These are phyloP conservation scores for Tillandsia leiboldiana DNA, from an alignment of 176 grass and related monocot genomes.

Conservation along the genomic window DNA sequence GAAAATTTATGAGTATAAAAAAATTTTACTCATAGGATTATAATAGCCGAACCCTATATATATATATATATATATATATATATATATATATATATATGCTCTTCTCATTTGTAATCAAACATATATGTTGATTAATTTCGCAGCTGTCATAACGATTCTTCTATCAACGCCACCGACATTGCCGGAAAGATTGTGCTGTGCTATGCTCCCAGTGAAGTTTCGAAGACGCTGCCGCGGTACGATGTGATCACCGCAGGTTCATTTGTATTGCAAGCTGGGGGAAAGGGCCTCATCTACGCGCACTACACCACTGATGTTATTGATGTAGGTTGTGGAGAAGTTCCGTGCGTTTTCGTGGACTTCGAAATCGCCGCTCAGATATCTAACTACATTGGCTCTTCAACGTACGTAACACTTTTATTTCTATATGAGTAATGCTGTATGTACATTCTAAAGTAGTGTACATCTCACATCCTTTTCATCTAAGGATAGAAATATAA, in stretches of 20 bases:
- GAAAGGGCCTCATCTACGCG: conserved; percentile 28
- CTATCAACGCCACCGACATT: conserved; percentile 7
- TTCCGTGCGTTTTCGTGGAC: conserved; percentile 27
- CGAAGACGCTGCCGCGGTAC: no score
- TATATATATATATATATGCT: no score
- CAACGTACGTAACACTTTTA: no score
- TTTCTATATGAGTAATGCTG: no score
- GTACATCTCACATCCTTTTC: no score
- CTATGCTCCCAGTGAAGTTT: background rate
- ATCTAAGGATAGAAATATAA: no score
- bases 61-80: no score
- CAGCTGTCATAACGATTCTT: conserved; percentile 10
- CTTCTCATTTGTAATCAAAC: no score
- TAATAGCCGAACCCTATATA: no score
- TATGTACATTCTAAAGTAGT: no score
- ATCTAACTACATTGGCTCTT: background rate
- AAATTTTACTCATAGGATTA: no score
- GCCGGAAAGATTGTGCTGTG: conserved; percentile 23
- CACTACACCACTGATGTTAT: background rate
- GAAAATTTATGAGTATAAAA: no score
- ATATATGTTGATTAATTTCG: background rate
- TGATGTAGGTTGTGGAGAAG: background rate
- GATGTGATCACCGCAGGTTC: background rate
- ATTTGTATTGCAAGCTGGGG: conserved; percentile 2
- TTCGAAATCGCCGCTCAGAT: conserved; percentile 24